Conservation (phyloP, 192 early-diverging fungal species). For the Podochytrium sp. region DNA sequence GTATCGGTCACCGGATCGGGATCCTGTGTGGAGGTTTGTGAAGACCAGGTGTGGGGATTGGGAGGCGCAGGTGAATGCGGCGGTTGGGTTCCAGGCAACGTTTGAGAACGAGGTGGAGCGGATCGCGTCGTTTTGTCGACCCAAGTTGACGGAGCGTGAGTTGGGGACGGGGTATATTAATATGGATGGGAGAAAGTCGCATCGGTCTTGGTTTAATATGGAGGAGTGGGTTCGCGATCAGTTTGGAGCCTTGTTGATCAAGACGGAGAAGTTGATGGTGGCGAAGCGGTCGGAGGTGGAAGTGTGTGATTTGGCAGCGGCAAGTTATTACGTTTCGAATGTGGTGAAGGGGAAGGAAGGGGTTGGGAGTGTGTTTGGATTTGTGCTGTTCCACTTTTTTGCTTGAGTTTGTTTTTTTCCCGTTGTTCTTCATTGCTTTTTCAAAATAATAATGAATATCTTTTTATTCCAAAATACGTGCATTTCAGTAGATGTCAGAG, state of each 20-base stretch:
- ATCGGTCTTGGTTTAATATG: constrained; percentile 8
- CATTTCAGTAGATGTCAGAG: too few species aligned
- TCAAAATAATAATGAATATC: too few species aligned
- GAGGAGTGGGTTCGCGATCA: constrained; percentile 27
- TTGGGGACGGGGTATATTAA: constrained; percentile 24
- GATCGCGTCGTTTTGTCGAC: constrained; percentile 19
- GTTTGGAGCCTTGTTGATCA: constrained; percentile 10
- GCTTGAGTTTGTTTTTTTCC: neutral
- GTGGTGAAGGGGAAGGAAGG: neutral
- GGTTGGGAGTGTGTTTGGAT: constrained; percentile 24
- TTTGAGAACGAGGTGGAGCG: constrained; percentile 21
- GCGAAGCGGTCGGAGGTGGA: neutral
- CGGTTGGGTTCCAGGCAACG: constrained; percentile 10
- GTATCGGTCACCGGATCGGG: neutral
- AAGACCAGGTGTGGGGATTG: neutral
- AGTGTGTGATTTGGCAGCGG: neutral
- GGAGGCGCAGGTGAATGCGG: constrained; percentile 15
- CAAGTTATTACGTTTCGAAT: constrained; percentile 29
- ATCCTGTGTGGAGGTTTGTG: constrained; percentile 13
- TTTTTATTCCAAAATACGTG: too few species aligned
- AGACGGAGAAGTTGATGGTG: constrained; percentile 12
- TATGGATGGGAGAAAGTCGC: neutral
- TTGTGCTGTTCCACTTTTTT: constrained; percentile 15
- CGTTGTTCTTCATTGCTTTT: neutral
- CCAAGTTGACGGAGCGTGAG: constrained; percentile 20